phyloP scores from a whole-genome alignment of 495 filamentous ascomycete genomes.

The Peziza echinospora region DNA sequence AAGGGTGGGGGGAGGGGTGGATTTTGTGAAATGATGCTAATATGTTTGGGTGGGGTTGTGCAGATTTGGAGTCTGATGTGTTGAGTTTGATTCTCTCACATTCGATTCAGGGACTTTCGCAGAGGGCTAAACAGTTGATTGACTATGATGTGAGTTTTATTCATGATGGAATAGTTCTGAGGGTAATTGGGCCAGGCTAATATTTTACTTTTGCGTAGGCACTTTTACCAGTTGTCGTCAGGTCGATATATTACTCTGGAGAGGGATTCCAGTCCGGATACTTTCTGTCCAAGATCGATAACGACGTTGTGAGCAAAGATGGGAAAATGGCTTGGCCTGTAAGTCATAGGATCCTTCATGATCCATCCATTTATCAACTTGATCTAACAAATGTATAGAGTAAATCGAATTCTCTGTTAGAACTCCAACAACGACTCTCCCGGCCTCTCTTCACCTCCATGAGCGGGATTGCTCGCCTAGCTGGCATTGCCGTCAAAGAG shows the following conservation, averaged over 20 bases:
- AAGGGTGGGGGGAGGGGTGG: no score
- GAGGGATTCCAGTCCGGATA: constrained; percentile 71
- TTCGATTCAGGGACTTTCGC: constrained; percentile 14
- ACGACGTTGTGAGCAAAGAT: constrained; percentile 44
- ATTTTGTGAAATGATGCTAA: no score
- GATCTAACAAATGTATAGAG: constrained; percentile 13
- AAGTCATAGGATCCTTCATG: constrained; percentile 7
- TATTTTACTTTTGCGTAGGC: constrained; percentile 7
- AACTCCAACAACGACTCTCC: constrained; percentile 24
- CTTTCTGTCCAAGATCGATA: constrained; percentile 55
- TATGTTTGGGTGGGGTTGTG: no score
- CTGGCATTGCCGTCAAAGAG: constrained; percentile 50
- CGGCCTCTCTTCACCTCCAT: constrained; percentile 57
- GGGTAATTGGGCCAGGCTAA: not conserved
- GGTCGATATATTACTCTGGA: constrained; percentile 39
- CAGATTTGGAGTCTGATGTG: constrained; percentile 18
- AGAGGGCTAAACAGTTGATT: constrained; percentile 28
- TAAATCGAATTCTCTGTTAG: constrained; percentile 26
- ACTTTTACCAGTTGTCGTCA: constrained; percentile 47
- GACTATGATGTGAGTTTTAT: constrained; percentile 38
- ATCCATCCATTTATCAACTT: not conserved
- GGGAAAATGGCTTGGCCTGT: constrained; percentile 53
- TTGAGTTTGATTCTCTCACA: constrained; percentile 17
- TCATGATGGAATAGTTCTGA: not conserved
- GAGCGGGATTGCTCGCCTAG: constrained; percentile 56